Base-by-base conservation (phyloP, 306 rosid genomes). In the Spatholobus suberectus region DNA sequence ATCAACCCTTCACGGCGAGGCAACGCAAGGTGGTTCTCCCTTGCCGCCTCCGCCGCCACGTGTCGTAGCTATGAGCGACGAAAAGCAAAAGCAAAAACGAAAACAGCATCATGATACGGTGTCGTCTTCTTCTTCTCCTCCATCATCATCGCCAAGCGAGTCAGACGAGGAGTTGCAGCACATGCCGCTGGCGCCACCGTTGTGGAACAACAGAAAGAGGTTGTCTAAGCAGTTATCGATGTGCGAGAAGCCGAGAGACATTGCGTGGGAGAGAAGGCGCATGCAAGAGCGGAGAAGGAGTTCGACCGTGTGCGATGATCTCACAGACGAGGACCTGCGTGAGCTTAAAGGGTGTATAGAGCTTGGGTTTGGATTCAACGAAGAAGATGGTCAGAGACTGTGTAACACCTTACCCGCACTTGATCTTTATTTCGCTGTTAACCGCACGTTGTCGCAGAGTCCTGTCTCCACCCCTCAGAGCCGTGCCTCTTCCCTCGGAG, bases 321-420 rank as follows among this genome's bases (percentile, higher is more conserved):
- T 93, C 2, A 89, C 93, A 0, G 97, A 96, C 27, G 99, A 94
- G 27, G 99, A 96, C 70, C 66, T 94, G 43, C 51, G 83, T 34
- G 99, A 96, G 89, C 91, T 96, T 5, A 94, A 88, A 85, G 99
- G 98, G 0, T 92, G 90, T 15, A 96, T 96, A 58, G 96, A 96
- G 79, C 88, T 96, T 5, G 99, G 99, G 21, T 96, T 96, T 75
- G 98, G 98, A 21, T 96, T 96, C 90, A 92, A 93, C 4, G 99
- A 96, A 75, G 98, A 96, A 83, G 95, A 91, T 35, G 97, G 94
- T 34, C 99, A 91, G 15, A 82, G 37, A 27, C 59, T 94, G 3
- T 91, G 97, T 23, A 83, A 62, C 59, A 96, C 99, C 6, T 89
- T 96, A 80, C 99, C 99, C 0, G 99, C 99, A 18, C 96, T 96